Percentiles rank a stretch among this genome's conserved stretches.
Conservation (phyloP, 495 filamentous ascomycete genomes). For the Aspergillus wentii region DNA sequence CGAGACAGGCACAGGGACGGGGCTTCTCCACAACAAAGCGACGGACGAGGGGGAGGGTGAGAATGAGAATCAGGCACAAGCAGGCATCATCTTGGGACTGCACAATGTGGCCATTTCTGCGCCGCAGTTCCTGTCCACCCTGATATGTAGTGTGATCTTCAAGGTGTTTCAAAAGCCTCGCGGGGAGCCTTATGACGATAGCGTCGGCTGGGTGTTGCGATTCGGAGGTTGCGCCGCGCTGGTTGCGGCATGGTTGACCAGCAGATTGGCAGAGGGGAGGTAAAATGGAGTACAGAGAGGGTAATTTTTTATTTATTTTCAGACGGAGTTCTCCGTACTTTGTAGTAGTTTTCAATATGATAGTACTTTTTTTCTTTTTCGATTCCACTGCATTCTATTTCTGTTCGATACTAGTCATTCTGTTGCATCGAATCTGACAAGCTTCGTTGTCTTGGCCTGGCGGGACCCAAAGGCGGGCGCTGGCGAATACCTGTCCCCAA, state of each 20-base stretch:
- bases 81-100: constrained; percentile 82
- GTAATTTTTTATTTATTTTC: not conserved
- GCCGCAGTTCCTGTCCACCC: constrained; percentile 82
- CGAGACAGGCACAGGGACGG: constrained; percentile 17
- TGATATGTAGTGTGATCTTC: constrained; percentile 78
- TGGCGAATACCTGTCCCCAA: constrained; percentile 7
- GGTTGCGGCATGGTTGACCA: constrained; percentile 65
- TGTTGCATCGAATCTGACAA: no score
- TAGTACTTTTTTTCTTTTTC: no score
- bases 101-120: constrained; percentile 89
- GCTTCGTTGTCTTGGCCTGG: constrained; percentile 8
- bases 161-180: constrained; percentile 74
- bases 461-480: constrained; percentile 3
- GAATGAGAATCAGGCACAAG: constrained; percentile 50
- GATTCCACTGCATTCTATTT: not conserved
- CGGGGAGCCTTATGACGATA: constrained; percentile 75
- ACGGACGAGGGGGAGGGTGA: constrained; percentile 9
- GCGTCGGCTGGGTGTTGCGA: constrained; percentile 78
- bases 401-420: no score
- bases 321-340: no score
- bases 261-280: constrained; percentile 33
- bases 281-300: constrained; percentile 4
- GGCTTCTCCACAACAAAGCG: constrained; percentile 8
- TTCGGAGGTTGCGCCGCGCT: constrained; percentile 75
- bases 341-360: no score